These are phyloP conservation scores for Tulasnella sp. DNA, from an alignment of 768 basidiomycete species.

Conservation along the genomic window DNA sequence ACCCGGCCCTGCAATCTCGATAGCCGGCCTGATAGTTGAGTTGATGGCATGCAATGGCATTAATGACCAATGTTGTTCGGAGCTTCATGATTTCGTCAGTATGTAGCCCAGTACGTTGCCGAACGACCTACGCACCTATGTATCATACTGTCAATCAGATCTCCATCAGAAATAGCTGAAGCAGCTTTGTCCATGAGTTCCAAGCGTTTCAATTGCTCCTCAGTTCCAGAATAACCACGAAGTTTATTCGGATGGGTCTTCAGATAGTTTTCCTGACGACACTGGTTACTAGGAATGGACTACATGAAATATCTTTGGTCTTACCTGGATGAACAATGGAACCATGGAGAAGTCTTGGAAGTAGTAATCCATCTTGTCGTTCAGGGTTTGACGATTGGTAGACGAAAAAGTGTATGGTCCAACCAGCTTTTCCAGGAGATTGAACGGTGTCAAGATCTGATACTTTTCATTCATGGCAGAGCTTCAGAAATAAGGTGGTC, in stretches of 20 bases:
- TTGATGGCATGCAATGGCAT: slow-evolving; percentile 89
- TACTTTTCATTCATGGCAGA: slow-evolving; percentile 88
- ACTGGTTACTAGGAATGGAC: background rate
- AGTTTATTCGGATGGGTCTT: slow-evolving; percentile 60
- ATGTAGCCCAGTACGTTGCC: slow-evolving; percentile 6
- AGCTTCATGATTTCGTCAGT: slow-evolving; percentile 31
- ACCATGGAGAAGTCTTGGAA: slow-evolving; percentile 94
- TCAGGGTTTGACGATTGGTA: slow-evolving; percentile 66
- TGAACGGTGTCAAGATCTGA: slow-evolving; percentile 80
- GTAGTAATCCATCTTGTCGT: slow-evolving; percentile 90
- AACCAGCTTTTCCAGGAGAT: slow-evolving; percentile 74
- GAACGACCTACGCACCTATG: slow-evolving; percentile 50
- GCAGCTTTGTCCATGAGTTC: slow-evolving; percentile 78
- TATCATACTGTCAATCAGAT: slow-evolving; percentile 84
- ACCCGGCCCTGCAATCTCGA: slow-evolving; percentile 63
- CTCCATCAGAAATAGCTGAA: slow-evolving; percentile 86
- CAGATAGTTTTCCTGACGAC: slow-evolving; percentile 80
- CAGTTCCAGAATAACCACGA: slow-evolving; percentile 42
- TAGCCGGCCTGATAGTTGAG: slow-evolving; percentile 82
- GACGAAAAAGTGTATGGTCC: slow-evolving; percentile 83
- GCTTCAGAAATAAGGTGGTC: slow-evolving; percentile 30
- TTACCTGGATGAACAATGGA: slow-evolving; percentile 90
- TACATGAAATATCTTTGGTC: background rate
- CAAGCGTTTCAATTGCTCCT: slow-evolving; percentile 55
- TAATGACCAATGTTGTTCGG: slow-evolving; percentile 90